A percentile compares a stretch with the other conserved stretches of the same genome.
phyloP scores from a whole-genome alignment of 345 rosid species.

The Streptanthus diversifolius region DNA sequence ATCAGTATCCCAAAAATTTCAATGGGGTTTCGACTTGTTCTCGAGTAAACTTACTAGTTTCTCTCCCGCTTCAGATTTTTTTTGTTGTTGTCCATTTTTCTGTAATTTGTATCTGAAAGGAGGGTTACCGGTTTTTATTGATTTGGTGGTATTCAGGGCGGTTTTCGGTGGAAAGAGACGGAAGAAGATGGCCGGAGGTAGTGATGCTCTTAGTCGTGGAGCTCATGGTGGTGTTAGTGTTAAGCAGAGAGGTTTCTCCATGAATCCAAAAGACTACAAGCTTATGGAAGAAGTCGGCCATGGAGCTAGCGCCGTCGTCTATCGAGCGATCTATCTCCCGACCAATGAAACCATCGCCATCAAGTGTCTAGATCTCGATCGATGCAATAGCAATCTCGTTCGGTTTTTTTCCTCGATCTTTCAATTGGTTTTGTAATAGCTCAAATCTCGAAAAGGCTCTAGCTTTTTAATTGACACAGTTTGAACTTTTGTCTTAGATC shows the following conservation, averaged over 20 bases:
- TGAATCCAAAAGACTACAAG: slow-evolving; percentile 61
- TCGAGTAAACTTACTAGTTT: slow-evolving; percentile 20
- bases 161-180: slow-evolving; percentile 20
- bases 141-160: slow-evolving; percentile 31
- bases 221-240: slow-evolving; percentile 29
- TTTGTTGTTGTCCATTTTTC: not conserved
- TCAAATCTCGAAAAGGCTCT: not conserved
- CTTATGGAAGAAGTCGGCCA: slow-evolving; percentile 86
- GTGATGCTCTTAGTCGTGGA: slow-evolving; percentile 22
- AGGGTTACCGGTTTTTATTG: not conserved
- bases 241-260: slow-evolving; percentile 54
- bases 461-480: not conserved
- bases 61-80: slow-evolving; percentile 18
- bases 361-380: slow-evolving; percentile 99
- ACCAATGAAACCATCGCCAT: slow-evolving; percentile 77
- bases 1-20: slow-evolving; percentile 13
- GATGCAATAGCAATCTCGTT: slow-evolving; percentile 96
- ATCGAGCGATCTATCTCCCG: slow-evolving; percentile 88
- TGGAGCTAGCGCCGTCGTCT: slow-evolving; percentile 95
- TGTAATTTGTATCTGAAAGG: slow-evolving; percentile 1
- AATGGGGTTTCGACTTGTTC: slow-evolving; percentile 29
- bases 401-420: not conserved
- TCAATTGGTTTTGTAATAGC: not conserved
- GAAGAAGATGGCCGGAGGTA: slow-evolving; percentile 39
- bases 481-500: not conserved